Evolutionary conservation across 2,329 filamentous ascomycete genomes (phyloP), one percentile per base, ranked within the genome.

Genomic region (Fusarium sororula): DNA sequence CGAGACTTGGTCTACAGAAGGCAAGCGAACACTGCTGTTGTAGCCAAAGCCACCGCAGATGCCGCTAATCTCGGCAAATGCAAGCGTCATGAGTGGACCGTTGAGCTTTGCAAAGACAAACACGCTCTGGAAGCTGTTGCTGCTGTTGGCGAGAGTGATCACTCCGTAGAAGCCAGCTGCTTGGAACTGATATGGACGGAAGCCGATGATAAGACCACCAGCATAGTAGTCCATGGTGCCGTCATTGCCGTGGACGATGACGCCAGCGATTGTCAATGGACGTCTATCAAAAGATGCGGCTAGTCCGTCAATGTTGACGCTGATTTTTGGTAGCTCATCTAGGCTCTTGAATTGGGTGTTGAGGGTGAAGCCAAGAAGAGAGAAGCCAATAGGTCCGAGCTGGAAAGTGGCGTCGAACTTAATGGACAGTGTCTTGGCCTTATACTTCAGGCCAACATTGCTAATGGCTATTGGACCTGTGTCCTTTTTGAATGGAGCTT

Each of bases 101-200:
- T 82, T 70, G 1, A 86, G 77, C 32, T 76, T 79, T 14, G 77
- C 81, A 65, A 81, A 85, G 0, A 85, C 74, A 60, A 85, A 85
- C 3, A 82, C 75, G 12, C 76, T 78, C 17, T 70, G 79, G 72
- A 79, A 82, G 9, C 66, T 66, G 6, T 30, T 24, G 48, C 8
- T 35, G 28, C 26, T 48, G 26, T 67, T 73, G 6, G 72, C 44
- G 13, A 67, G 68, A 8, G 66, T 75, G 13, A 63, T 58, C 0
- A 66, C 50, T 11, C 82, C 82, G 70, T 86, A 86, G 66, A 80
- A 81, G 12, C 84, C 85, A 0, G 81, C 82, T 0, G 84, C 85
- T 39, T 80, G 44, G 70, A 87, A 80, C 18, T 78, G 77, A 38
- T 81, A 86, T 0, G 82, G 80, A 2, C 62, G 41, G 61, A 81